Conservation (phyloP, 441 rosid genomes). For the Metrosideros polymorpha region DNA sequence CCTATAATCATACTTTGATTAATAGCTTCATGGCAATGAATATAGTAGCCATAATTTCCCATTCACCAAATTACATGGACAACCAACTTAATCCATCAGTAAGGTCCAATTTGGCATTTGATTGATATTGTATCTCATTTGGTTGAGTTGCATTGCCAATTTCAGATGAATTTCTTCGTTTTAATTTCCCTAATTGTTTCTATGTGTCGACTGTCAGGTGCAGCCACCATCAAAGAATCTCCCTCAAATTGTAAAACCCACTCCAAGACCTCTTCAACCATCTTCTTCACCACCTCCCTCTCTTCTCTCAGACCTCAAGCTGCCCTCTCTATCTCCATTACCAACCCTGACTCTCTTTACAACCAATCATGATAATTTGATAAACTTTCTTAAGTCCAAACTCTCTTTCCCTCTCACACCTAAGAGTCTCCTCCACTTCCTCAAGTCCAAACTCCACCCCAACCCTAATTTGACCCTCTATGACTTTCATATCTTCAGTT, state of each 20-base stretch:
- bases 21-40: not conserved
- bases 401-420: slow-evolving; percentile 49
- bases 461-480: slow-evolving; percentile 66
- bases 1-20: not conserved
- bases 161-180: not conserved
- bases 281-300: slow-evolving; percentile 21
- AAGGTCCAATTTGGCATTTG: not conserved
- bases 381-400: slow-evolving; percentile 46
- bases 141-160: not conserved
- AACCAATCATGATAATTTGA: slow-evolving; percentile 34
- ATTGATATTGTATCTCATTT: not conserved
- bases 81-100: not conserved
- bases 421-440: slow-evolving; percentile 39
- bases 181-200: not conserved
- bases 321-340: slow-evolving; percentile 20
- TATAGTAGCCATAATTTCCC: not conserved
- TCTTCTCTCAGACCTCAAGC: slow-evolving; percentile 36
- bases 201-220: not conserved
- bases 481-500: slow-evolving; percentile 62
- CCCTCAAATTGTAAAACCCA: not conserved
- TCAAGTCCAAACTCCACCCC: slow-evolving; percentile 64
- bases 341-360: slow-evolving; percentile 62
- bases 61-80: not conserved
- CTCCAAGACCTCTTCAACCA: slow-evolving; percentile 8
- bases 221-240: not conserved